phyloP scores from a whole-genome alignment of 768 basidiomycete species.

The Hysterangium stoloniferum region DNA sequence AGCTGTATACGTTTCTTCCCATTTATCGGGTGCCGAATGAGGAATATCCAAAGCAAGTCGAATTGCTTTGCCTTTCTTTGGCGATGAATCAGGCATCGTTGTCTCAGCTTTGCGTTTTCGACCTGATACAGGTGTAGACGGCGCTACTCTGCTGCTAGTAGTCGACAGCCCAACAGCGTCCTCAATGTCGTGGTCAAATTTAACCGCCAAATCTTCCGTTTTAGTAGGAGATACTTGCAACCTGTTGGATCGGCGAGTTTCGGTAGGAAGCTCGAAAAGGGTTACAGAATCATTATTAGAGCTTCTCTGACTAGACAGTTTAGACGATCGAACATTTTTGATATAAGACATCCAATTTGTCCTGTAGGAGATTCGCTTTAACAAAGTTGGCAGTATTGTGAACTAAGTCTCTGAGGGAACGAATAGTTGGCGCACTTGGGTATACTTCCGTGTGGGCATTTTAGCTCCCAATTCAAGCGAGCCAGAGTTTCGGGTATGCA shows the following conservation, averaged over 20 bases:
- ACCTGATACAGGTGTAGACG: neutral
- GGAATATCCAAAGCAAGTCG: constrained; percentile 46
- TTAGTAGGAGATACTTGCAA: constrained; percentile 27
- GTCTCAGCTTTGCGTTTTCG: constrained; percentile 17
- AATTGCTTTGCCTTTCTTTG: constrained; percentile 51
- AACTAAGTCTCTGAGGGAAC: no score
- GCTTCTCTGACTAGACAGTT: constrained; percentile 26
- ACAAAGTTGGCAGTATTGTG: no score
- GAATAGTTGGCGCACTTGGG: no score
- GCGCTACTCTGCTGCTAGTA: constrained; percentile 6
- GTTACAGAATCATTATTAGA: constrained; percentile 30
- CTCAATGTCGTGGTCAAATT: constrained; percentile 8
- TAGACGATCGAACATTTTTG: no score
- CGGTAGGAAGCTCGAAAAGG: constrained; percentile 18
- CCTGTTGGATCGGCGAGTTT: constrained; percentile 19
- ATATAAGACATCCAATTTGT: no score
- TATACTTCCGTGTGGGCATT: no score
- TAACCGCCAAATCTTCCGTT: constrained; percentile 13
- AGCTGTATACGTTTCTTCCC: constrained; percentile 61
- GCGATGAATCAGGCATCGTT: constrained; percentile 26
- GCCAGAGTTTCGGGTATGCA: no score
- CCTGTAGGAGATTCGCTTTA: no score
- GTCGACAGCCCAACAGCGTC: neutral
- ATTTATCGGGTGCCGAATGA: constrained; percentile 58
- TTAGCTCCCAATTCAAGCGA: no score